Conservation (phyloP, 78 protist species). For the Anaeramoeba ignava region DNA sequence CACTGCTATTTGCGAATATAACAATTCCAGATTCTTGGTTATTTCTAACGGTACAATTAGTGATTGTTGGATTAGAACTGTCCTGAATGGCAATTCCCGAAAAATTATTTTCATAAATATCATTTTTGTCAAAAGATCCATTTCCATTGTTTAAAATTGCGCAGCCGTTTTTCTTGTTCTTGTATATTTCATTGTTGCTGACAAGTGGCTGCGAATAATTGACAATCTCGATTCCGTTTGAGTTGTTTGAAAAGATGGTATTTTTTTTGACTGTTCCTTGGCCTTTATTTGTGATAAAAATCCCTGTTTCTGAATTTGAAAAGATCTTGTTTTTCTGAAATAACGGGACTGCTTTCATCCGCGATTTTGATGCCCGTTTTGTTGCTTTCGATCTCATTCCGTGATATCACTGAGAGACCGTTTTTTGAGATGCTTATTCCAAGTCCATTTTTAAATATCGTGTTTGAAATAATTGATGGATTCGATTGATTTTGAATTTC, state of each 20-base stretch:
- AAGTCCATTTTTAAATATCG: too few relatives aligned
- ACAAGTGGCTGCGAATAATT: slow-evolving; percentile 11
- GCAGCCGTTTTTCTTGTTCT: slow-evolving; percentile 3
- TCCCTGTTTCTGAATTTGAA: slow-evolving; percentile 10
- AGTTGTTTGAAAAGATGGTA: slow-evolving; percentile 1
- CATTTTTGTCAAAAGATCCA: slow-evolving; percentile 12
- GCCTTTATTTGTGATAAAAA: background rate
- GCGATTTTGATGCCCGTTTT: too few relatives aligned
- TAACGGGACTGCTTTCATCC: too few relatives aligned
- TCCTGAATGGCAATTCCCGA: background rate
- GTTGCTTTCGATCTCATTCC: too few relatives aligned
- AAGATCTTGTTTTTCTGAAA: too few relatives aligned
- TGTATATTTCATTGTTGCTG: slow-evolving; percentile 12
- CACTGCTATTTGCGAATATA: too few relatives aligned
- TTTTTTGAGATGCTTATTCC: too few relatives aligned
- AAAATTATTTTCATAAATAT: slow-evolving; percentile 7
- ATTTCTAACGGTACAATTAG: too few relatives aligned
- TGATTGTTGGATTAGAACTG: slow-evolving; percentile 10
- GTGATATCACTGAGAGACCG: too few relatives aligned
- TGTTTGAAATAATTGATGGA: too few relatives aligned
- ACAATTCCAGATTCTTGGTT: too few relatives aligned
- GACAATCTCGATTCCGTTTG: slow-evolving; percentile 9
- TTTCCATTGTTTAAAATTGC: background rate
- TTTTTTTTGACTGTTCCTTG: background rate
- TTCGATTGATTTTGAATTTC: too few relatives aligned